Base-by-base conservation (phyloP, 306 rosid species). In the Vachellia collinsii region DNA sequence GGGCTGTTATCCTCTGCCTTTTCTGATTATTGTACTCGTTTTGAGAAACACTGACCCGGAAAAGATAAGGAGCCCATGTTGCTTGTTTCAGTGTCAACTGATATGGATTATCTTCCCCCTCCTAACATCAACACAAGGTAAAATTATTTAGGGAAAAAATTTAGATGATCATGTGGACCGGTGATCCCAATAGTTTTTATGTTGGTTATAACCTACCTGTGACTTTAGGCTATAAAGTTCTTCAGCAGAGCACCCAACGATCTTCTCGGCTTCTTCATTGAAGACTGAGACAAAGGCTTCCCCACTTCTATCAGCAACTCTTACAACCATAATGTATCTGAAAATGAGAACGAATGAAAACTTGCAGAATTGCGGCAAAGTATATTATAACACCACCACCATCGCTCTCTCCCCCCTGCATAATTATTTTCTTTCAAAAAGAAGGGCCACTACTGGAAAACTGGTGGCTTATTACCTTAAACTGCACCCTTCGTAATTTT, bases 161-260 rank as follows among this genome's bases (percentile, higher is more conserved):
- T 74, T 76, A 50, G 38, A 54, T 10, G 13, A 65, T 6, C 46
- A n/a, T n/a, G 0, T 25, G 0, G 3, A 20, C 39, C 19, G 47
- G 2, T 8, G 7, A 22, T 6, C 42, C 42, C 25, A 70, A 61
- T 39, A 70, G 66, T 19, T 2, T 36, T n/a, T n/a, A 17, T 12
- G 16, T 8, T 62, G 58, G 14, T n/a, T 9, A 43, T 42, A 64
- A 77, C 29, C 64, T 83, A 93, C 99, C 94, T 93, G 88, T 50
- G 94, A 85, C 82, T 75, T 90, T 37, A 93, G 76, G 70, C 53
- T 72, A 48, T 89, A 93, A 75, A 93, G 93, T 38, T 89, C 99
- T 29, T 91, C 93, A 16, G 98, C 98, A 63, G 99, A 83, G 88
- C 97, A 91, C 44, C 95, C 98, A 59, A 93, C 74, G 10, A 95